phyloP scores from a whole-genome alignment of 2,329 filamentous ascomycete genomes.

The Alternaria sp. region DNA sequence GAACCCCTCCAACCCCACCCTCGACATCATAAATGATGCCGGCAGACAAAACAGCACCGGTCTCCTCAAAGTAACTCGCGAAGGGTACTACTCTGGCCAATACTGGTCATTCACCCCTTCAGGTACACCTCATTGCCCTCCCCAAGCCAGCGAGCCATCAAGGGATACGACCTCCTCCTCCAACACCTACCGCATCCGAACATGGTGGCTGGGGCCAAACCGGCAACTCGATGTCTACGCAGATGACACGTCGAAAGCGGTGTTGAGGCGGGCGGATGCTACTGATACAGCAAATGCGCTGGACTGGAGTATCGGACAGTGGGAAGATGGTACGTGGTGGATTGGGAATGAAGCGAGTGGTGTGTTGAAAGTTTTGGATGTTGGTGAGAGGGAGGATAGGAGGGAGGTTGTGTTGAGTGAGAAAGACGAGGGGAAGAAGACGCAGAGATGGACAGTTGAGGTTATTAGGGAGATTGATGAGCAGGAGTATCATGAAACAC shows the following conservation, averaged over 20 bases:
- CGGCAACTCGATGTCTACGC: constrained; percentile 27
- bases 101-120: constrained; percentile 32
- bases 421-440: constrained; percentile 24
- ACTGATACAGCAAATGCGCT: constrained; percentile 10
- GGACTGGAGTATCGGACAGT: constrained; percentile 29
- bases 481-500: not conserved
- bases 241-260: constrained; percentile 24
- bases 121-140: not conserved
- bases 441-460: constrained; percentile 34
- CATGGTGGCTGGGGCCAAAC: constrained; percentile 30
- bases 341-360: constrained; percentile 29
- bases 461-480: constrained; percentile 29
- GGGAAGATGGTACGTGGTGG: constrained; percentile 36
- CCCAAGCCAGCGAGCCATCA: not conserved
- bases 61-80: constrained; percentile 14
- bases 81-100: constrained; percentile 34
- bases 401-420: constrained; percentile 24
- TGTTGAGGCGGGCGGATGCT: constrained; percentile 18
- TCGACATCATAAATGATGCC: not conserved
- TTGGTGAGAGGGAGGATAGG: constrained; percentile 27
- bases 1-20: not conserved
- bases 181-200: constrained; percentile 28
- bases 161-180: constrained; percentile 15
- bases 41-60: not conserved
- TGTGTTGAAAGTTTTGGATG: constrained; percentile 27